These are phyloP conservation scores for Aspergillus intermedius DNA, from an alignment of 2,329 filamentous ascomycete genomes.

Conservation along the genomic window DNA sequence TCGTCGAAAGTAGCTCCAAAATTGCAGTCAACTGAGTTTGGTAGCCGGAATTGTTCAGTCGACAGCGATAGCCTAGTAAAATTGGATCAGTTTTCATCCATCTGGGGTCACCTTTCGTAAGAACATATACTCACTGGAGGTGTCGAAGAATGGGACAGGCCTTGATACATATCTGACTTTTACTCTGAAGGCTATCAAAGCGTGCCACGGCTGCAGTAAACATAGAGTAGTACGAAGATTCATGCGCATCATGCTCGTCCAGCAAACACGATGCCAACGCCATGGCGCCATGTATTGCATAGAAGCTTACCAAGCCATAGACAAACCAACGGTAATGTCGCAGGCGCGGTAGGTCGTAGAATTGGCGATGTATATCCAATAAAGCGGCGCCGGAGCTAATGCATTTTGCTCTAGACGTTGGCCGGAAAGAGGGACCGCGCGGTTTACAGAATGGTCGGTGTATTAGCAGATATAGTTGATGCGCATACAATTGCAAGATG, in stretches of 20 bases:
- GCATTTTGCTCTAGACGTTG: conserved; percentile 13
- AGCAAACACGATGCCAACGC: conserved; percentile 14
- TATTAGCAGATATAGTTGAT: conserved; percentile 24
- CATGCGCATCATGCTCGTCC: conserved; percentile 1
- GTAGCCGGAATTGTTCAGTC: neutral
- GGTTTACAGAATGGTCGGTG: conserved; percentile 18
- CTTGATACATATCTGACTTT: conserved; percentile 3
- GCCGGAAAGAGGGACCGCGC: conserved; percentile 1
- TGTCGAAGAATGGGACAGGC: conserved; percentile 4
- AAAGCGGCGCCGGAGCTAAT: conserved; percentile 14
- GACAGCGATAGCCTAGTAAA: neutral
- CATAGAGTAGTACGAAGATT: neutral
- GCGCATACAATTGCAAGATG: conserved; percentile 24
- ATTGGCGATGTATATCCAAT: conserved; percentile 16
- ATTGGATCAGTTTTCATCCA: neutral
- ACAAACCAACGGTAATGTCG: conserved; percentile 20
- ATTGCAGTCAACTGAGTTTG: neutral
- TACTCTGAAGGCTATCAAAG: neutral
- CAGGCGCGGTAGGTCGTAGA: conserved; percentile 15
- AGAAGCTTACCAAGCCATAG: conserved; percentile 20
- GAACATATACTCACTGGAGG: conserved; percentile 3
- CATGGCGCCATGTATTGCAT: conserved; percentile 22
- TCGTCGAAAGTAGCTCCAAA: conserved; percentile 1
- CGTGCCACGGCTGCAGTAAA: neutral
- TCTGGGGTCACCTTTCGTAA: neutral